phyloP scores from a whole-genome alignment of 1,284 basidiomycete species.

The Xerocomus minutiporus region DNA sequence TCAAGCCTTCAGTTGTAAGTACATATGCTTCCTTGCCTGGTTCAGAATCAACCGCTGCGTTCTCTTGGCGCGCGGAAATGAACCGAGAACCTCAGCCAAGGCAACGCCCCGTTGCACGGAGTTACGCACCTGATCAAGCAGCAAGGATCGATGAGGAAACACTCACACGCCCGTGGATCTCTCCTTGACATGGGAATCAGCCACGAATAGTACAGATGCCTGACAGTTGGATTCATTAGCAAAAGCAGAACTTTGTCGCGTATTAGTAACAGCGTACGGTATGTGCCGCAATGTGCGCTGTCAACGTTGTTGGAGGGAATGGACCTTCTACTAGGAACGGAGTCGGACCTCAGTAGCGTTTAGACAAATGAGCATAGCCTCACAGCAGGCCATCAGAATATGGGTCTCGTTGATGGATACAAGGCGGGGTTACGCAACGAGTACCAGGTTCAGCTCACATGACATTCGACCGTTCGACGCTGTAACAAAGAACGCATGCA shows the following conservation, averaged over 20 bases:
- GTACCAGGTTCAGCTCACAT: not conserved
- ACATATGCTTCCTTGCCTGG: too few relatives aligned
- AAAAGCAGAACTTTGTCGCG: not conserved
- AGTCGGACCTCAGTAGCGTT: not conserved
- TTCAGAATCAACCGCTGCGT: too few relatives aligned
- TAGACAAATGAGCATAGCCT: not conserved
- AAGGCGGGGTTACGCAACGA: not conserved
- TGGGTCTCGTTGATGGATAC: not conserved
- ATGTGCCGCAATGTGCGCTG: not conserved
- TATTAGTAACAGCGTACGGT: not conserved
- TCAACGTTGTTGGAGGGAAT: not conserved
- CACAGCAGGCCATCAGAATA: not conserved
- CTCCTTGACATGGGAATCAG: constrained; percentile 5
- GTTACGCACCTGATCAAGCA: not conserved
- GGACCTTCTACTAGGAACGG: not conserved
- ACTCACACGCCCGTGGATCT: not conserved
- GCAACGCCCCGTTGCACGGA: not conserved
- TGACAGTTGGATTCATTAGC: not conserved
- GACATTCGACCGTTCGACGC: not conserved
- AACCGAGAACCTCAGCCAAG: not conserved
- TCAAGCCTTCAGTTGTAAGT: too few relatives aligned
- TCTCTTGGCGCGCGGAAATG: not conserved
- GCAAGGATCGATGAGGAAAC: not conserved
- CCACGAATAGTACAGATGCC: too few relatives aligned
- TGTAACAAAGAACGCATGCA: not conserved